Percentiles rank a stretch among this genome's conserved stretches.
These are phyloP conservation scores for Apiotrichum laibachii DNA, from an alignment of 1,284 basidiomycete genomes.

Conservation along the genomic window DNA sequence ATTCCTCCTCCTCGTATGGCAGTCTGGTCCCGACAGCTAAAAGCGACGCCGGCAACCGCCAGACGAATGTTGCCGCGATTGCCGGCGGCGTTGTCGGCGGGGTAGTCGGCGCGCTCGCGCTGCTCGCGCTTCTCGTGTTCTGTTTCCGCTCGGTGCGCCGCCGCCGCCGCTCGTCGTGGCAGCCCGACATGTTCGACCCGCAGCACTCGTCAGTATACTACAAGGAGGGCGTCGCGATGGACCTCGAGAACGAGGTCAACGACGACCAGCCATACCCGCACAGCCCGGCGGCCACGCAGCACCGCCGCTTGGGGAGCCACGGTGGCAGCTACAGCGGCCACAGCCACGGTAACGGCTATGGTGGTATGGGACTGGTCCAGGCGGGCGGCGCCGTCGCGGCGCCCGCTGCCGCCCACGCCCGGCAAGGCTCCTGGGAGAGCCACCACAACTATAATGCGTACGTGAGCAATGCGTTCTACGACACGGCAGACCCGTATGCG, in stretches of 20 bases:
- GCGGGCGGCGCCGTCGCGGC: too few species aligned
- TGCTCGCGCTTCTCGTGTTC: background rate
- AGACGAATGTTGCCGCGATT: background rate
- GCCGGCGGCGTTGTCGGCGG: background rate
- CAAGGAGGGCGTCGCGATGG: background rate
- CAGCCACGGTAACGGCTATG: background rate
- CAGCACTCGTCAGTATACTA: background rate
- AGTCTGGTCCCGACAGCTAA: too few species aligned
- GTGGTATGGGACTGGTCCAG: too few species aligned
- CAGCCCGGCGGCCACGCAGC: background rate
- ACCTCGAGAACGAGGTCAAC: background rate
- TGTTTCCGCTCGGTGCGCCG: background rate
- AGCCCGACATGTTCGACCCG: background rate
- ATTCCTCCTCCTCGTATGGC: too few species aligned
- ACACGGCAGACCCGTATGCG: too few species aligned
- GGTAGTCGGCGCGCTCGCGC: background rate
- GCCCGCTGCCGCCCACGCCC: too few species aligned
- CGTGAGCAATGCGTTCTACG: too few species aligned
- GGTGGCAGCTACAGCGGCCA: background rate
- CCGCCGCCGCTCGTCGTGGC: background rate
- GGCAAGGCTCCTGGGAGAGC: too few species aligned
- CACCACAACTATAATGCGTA: too few species aligned
- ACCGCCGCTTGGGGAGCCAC: background rate
- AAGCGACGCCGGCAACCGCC: background rate
- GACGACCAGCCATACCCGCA: background rate